Evolutionary conservation across 768 basidiomycete species (phyloP).

Genomic region (Daedaleopsis nitida): DNA sequence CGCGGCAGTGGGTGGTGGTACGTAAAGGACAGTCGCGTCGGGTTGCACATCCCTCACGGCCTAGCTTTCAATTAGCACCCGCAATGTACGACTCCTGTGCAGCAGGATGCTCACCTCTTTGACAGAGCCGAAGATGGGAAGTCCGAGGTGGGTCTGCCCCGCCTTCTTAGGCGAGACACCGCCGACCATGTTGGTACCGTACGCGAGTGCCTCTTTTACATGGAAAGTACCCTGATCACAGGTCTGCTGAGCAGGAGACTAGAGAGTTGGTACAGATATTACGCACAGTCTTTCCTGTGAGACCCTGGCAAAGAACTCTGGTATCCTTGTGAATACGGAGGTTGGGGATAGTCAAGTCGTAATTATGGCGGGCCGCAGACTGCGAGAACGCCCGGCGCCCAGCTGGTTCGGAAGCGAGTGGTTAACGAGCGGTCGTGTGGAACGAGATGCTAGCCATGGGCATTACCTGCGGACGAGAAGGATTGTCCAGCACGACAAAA

Average conservation of each 20-base stretch:
- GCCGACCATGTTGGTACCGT: slow-evolving; percentile 97
- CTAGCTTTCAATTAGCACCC: slow-evolving; percentile 44
- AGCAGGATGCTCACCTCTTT: slow-evolving; percentile 60
- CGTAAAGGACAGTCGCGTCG: slow-evolving; percentile 95
- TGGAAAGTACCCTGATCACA: slow-evolving; percentile 88
- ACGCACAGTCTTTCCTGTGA: slow-evolving; percentile 92
- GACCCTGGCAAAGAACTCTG: slow-evolving; percentile 86
- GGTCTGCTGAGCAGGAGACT: not conserved
- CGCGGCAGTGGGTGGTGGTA: slow-evolving; percentile 94
- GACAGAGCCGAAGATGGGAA: slow-evolving; percentile 92
- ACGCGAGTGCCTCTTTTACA: slow-evolving; percentile 87
- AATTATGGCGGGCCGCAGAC: slow-evolving; percentile 72
- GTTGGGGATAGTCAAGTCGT: slow-evolving; percentile 90
- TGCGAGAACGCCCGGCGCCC: slow-evolving; percentile 83
- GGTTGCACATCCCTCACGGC: slow-evolving; percentile 86
- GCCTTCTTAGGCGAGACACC: slow-evolving; percentile 98
- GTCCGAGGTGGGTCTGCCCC: slow-evolving; percentile 90
- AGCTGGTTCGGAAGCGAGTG: slow-evolving; percentile 35
- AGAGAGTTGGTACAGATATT: not conserved
- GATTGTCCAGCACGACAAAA: slow-evolving; percentile 64
- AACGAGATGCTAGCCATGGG: not conserved
- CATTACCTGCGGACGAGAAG: slow-evolving; percentile 52
- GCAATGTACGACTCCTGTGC: no score
- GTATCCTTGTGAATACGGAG: slow-evolving; percentile 93
- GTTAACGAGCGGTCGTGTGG: not conserved